Evolutionary conservation across 2,329 filamentous ascomycete species (phyloP).

Genomic region (Ascochyta pisi): DNA sequence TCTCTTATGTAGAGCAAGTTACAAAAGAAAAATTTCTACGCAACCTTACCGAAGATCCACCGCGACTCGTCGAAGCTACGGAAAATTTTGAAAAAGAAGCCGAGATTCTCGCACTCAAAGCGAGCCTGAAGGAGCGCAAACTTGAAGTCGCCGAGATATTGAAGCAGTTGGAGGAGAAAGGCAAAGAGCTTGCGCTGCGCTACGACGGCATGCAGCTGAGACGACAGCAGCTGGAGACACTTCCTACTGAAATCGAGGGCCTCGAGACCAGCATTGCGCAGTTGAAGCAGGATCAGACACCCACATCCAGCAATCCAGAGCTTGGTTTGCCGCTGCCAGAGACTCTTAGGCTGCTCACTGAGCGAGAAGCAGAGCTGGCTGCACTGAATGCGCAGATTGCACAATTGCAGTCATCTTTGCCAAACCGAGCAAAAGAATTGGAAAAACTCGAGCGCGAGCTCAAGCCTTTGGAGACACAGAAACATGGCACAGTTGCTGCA

Average conservation of each 20-base stretch:
- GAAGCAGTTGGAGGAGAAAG: slow-evolving; percentile 71
- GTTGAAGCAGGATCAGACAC: slow-evolving; percentile 50
- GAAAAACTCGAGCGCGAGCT: slow-evolving; percentile 73
- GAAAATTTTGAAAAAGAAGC: slow-evolving; percentile 69
- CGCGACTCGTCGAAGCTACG: slow-evolving; percentile 78
- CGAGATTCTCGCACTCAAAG: slow-evolving; percentile 73
- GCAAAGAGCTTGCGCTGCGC: slow-evolving; percentile 64
- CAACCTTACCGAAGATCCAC: slow-evolving; percentile 88
- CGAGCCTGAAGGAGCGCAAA: slow-evolving; percentile 79
- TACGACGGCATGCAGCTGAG: slow-evolving; percentile 63
- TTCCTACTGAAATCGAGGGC: slow-evolving; percentile 61
- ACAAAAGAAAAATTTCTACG: slow-evolving; percentile 98
- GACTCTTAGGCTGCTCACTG: slow-evolving; percentile 49
- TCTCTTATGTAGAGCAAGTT: slow-evolving; percentile 97
- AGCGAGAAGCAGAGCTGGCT: slow-evolving; percentile 51
- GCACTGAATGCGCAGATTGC: slow-evolving; percentile 54
- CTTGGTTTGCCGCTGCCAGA: slow-evolving; percentile 54
- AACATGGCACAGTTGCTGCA: slow-evolving; percentile 68
- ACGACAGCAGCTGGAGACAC: slow-evolving; percentile 57
- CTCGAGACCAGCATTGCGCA: slow-evolving; percentile 59
- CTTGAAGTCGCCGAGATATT: slow-evolving; percentile 77
- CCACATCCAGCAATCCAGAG: slow-evolving; percentile 48
- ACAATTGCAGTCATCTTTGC: slow-evolving; percentile 65
- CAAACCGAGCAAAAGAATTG: slow-evolving; percentile 70
- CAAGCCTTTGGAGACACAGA: slow-evolving; percentile 70